These are phyloP conservation scores for Solanum chaucha DNA, from an alignment of 257 asterid species.

Conservation along the genomic window DNA sequence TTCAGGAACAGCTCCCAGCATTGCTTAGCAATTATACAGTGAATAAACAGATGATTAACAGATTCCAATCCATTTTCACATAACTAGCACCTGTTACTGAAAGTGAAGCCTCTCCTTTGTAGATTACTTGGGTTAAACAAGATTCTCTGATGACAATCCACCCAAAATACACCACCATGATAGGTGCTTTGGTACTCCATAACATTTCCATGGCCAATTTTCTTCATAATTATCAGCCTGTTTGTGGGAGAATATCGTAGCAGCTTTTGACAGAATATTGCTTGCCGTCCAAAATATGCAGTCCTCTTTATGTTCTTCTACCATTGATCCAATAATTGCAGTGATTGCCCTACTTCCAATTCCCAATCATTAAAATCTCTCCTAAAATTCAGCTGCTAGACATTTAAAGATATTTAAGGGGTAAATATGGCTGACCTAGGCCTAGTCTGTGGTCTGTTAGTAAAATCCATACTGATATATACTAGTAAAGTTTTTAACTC, in stretches of 20 bases:
- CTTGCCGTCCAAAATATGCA: neutral
- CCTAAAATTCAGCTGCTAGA: neutral
- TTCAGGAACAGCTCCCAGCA: neutral
- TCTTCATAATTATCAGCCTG: neutral
- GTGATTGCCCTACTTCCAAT: neutral
- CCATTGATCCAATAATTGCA: neutral
- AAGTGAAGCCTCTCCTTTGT: neutral
- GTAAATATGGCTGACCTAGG: neutral
- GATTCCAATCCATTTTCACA: neutral
- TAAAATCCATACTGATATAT: neutral
- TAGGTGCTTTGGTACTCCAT: neutral
- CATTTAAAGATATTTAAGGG: neutral
- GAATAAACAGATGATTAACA: neutral
- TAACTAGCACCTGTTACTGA: neutral
- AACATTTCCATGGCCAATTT: neutral
- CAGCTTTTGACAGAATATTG: neutral
- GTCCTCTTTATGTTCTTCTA: neutral
- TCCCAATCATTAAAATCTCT: neutral
- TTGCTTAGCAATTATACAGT: neutral
- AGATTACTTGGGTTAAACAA: neutral
- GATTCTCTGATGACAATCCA: neutral
- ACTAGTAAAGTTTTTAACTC: neutral
- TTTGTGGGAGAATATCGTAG: neutral
- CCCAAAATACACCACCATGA: neutral
- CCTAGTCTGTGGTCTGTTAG: neutral